phyloP scores from a whole-genome alignment of 2,329 filamentous ascomycete genomes.

The Pyricularia sp. region DNA sequence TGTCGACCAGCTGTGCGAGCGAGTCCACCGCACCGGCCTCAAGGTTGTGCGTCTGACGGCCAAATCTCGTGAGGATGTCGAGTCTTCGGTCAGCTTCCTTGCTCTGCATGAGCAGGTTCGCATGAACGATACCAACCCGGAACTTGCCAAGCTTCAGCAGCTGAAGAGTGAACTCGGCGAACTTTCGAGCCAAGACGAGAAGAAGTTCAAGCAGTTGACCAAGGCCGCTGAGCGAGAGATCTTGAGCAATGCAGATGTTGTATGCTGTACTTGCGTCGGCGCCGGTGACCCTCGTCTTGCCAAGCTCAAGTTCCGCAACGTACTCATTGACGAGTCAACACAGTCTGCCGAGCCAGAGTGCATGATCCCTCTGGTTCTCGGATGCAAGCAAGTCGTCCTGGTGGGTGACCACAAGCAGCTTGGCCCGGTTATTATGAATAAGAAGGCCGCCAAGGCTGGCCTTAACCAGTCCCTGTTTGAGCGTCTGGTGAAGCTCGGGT shows the following conservation, averaged over 20 bases:
- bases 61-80: conserved; percentile 96
- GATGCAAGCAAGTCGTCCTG: conserved; percentile 97
- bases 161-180: conserved; percentile 89
- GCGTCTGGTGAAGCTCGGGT: conserved; percentile 83
- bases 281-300: conserved; percentile 90
- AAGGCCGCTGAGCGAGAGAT: conserved; percentile 93
- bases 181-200: conserved; percentile 90
- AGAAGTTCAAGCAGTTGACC: conserved; percentile 95
- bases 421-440: conserved; percentile 99
- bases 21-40: conserved; percentile 85
- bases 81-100: conserved; percentile 94
- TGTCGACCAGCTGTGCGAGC: conserved; percentile 95
- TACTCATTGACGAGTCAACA: conserved; percentile 95
- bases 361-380: conserved; percentile 94
- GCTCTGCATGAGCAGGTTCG: conserved; percentile 95
- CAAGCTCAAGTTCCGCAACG: conserved; percentile 97
- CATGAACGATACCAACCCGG: conserved; percentile 93
- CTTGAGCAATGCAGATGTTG: conserved; percentile 88
- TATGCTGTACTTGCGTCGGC: conserved; percentile 97
- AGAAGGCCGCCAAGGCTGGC: conserved; percentile 96
- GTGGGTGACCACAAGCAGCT: conserved; percentile 98
- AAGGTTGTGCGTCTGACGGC: conserved; percentile 98
- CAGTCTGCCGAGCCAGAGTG: conserved; percentile 97
- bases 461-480: conserved; percentile 98
- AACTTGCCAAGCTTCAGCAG: conserved; percentile 84